Evolutionary conservation across 2,329 filamentous ascomycete genomes (phyloP), one percentile per base, ranked within the genome.

Genomic region (Colletotrichum liriopes): DNA sequence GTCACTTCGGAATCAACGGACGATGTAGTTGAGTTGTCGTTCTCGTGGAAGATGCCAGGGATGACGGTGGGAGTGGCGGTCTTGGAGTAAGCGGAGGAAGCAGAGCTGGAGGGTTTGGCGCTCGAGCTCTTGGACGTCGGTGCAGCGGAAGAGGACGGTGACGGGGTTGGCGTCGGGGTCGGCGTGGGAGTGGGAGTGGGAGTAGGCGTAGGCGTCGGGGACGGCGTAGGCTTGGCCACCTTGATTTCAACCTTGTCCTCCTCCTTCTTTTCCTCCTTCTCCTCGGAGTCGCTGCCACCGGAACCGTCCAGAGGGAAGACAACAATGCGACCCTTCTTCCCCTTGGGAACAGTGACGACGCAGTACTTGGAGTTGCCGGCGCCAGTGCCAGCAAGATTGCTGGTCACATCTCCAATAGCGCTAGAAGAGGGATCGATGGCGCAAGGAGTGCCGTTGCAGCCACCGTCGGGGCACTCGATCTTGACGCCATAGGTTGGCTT

Each of bases 401-500:
- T 92, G 11, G 81, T 85, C 68, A 95, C 89, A 52, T 87, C 86
- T 64, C 90, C 90, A 65, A 91, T 85, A 12, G 79, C 84, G 60
- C 88, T 84, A 68, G 85, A 83, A 32, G 85, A 83, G 7, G 92
- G 90, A 76, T 93, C 88, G 75, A 94, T 94, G 72, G 86, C 86
- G 83, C 93, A 95, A 11, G 93, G 93, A n/a, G 93, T 83, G 18
- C 93, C 93, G 77, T 91, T 91, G 84, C 93, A 96, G 68, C 86
- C 84, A 32, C 86, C 87, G 41, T 87, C 86, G 8, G 88, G 86
- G 79, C 93, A 96, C 77, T 91, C 89, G 75, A 96, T 90, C 80
- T 90, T 90, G 65, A 95, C 80, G 74, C 93, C 93, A 75, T 89
- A 95, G 7, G 84, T 86, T 8, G 93, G 93, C 74, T 88, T 87